These are phyloP conservation scores for Phallus indusiatus DNA, from an alignment of 768 basidiomycete genomes.

Conservation along the genomic window DNA sequence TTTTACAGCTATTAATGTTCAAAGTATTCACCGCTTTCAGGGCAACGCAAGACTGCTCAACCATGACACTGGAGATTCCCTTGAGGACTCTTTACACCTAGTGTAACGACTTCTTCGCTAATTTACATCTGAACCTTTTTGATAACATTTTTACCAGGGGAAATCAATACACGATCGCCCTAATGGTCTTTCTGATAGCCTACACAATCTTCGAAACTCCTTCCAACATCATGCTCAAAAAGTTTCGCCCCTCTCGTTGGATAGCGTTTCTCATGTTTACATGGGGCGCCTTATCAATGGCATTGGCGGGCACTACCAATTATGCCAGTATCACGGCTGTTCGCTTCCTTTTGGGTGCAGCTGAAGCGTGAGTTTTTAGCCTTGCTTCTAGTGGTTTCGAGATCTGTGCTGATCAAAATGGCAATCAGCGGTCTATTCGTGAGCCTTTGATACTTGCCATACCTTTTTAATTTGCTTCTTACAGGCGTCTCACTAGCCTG, in stretches of 20 bases:
- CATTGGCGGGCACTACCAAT: constrained; percentile 27
- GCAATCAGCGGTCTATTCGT: constrained; percentile 1
- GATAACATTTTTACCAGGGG: background rate
- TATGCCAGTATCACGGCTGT: constrained; percentile 30
- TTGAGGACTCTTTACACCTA: constrained; percentile 21
- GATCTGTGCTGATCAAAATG: background rate
- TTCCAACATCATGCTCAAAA: constrained; percentile 31
- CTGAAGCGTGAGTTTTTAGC: constrained; percentile 27
- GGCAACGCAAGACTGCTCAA: constrained; percentile 28
- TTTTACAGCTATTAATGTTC: background rate
- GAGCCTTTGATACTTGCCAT: background rate
- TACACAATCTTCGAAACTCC: constrained; percentile 34
- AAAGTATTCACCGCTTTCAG: constrained; percentile 5
- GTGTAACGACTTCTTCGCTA: constrained; percentile 6
- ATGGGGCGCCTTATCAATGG: constrained; percentile 31
- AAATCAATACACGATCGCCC: constrained; percentile 26
- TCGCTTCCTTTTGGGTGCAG: constrained; percentile 34
- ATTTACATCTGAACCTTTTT: background rate
- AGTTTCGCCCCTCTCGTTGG: constrained; percentile 28
- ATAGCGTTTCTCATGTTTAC: constrained; percentile 30
- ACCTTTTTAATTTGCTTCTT: background rate
- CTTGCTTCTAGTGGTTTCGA: background rate
- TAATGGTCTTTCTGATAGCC: constrained; percentile 30
- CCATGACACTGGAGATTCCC: constrained; percentile 21
- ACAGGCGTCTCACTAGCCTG: constrained; percentile 24